These are phyloP conservation scores for Nicotiana benthamiana DNA, from an alignment of 257 asterid genomes.

Conservation along the genomic window DNA sequence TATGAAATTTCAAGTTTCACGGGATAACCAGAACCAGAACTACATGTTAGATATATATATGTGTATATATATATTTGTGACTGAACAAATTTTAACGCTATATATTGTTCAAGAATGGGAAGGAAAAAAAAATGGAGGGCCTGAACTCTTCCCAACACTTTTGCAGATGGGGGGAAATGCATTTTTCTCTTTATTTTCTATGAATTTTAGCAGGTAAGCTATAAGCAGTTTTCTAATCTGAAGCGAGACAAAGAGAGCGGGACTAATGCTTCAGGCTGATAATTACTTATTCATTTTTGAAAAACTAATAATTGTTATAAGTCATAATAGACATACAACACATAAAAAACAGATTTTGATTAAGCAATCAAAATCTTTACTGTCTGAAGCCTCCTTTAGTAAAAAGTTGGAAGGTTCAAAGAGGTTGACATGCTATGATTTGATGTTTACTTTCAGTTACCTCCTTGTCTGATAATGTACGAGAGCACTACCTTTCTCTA, in stretches of 20 bases:
- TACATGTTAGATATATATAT: background rate
- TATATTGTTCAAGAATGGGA: conserved; percentile 2
- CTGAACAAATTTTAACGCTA: background rate
- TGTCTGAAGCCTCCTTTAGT: background rate
- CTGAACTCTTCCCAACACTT: background rate
- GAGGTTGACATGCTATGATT: background rate
- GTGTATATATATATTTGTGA: background rate
- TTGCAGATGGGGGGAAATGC: background rate
- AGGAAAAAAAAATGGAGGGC: background rate
- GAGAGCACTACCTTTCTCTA: background rate
- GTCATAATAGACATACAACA: background rate
- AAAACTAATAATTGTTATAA: too few species aligned
- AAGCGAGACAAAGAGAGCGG: background rate
- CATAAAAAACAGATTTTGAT: background rate
- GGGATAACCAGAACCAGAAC: background rate
- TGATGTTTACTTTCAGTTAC: background rate
- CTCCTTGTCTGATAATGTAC: background rate
- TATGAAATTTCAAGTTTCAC: background rate
- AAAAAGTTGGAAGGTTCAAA: background rate
- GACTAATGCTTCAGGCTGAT: background rate
- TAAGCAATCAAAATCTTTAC: background rate
- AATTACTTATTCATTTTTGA: too few species aligned
- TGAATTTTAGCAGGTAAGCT: background rate
- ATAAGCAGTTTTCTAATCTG: background rate
- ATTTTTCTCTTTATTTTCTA: background rate